Conservation (phyloP, 306 rosid species). For the Castanea sativa region DNA sequence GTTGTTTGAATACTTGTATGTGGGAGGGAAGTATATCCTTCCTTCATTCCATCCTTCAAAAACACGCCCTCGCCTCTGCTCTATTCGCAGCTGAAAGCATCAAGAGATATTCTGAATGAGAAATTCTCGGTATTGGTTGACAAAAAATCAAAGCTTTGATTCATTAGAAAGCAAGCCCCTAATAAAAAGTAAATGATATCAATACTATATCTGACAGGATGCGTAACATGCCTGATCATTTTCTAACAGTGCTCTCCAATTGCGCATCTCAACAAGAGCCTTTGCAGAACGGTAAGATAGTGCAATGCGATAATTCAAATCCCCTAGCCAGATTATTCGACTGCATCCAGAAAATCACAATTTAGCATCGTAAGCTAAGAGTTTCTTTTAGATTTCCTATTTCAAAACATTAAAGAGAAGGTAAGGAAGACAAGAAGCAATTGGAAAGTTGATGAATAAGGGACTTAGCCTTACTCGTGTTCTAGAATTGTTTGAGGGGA, state of each 20-base stretch:
- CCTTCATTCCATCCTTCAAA: slow-evolving; percentile 96
- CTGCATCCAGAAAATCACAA: slow-evolving; percentile 45
- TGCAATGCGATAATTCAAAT: slow-evolving; percentile 93
- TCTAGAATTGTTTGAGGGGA: slow-evolving; percentile 84
- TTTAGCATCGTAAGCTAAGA: slow-evolving; percentile 7
- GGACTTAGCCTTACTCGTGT: slow-evolving; percentile 63
- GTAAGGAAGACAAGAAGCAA: slow-evolving; percentile 10
- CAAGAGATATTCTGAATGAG: slow-evolving; percentile 28
- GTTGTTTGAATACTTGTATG: slow-evolving; percentile 93
- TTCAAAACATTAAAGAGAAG: slow-evolving; percentile 10
- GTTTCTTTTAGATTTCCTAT: slow-evolving; percentile 11
- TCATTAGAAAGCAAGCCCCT: background rate
- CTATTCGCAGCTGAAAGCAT: slow-evolving; percentile 73
- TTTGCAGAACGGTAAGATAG: slow-evolving; percentile 82
- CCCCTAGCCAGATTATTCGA: slow-evolving; percentile 97
- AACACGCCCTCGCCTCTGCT: slow-evolving; percentile 73
- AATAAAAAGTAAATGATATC: background rate
- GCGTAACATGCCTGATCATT: slow-evolving; percentile 82
- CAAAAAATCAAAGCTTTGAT: slow-evolving; percentile 2
- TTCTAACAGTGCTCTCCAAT: slow-evolving; percentile 81
- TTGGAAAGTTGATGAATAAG: background rate
- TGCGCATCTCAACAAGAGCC: slow-evolving; percentile 90
- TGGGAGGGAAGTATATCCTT: slow-evolving; percentile 94
- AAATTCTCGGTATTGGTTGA: slow-evolving; percentile 9
- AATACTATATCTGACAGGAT: slow-evolving; percentile 12